Evolutionary conservation across 2,329 filamentous ascomycete genomes (phyloP).

Genomic region (Aspergillus sp.): DNA sequence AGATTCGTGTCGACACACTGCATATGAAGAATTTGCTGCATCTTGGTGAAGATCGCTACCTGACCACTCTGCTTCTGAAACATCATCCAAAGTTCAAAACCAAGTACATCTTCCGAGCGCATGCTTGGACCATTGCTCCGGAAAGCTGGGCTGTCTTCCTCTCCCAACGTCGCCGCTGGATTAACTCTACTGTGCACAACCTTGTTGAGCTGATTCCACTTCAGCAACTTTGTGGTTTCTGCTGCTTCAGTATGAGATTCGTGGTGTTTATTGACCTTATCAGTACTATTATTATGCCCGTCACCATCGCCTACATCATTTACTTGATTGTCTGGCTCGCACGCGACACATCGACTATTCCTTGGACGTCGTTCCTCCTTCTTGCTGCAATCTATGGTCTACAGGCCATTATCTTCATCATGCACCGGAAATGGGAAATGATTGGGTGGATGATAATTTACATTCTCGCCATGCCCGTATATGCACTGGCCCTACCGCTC

Average conservation of each 20-base stretch:
- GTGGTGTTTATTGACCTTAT: slow-evolving; percentile 92
- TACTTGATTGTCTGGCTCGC: slow-evolving; percentile 80
- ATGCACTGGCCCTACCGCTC: slow-evolving; percentile 83
- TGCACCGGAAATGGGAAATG: slow-evolving; percentile 98
- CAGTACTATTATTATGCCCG: slow-evolving; percentile 87
- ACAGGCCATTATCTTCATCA: slow-evolving; percentile 94
- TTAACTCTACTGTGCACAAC: slow-evolving; percentile 99
- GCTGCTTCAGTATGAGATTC: slow-evolving; percentile 99
- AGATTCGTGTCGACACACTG: slow-evolving; percentile 93
- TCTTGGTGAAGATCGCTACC: slow-evolving; percentile 93
- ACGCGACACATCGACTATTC: slow-evolving; percentile 63
- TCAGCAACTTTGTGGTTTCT: slow-evolving; percentile 95
- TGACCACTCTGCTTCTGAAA: slow-evolving; percentile 92
- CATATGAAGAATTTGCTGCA: slow-evolving; percentile 99
- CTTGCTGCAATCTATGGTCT: slow-evolving; percentile 96
- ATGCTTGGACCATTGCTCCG: slow-evolving; percentile 96
- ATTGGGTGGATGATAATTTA: slow-evolving; percentile 99
- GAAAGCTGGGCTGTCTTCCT: slow-evolving; percentile 93
- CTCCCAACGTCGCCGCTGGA: slow-evolving; percentile 98
- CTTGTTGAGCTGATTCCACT: slow-evolving; percentile 92
- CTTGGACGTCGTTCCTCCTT: slow-evolving; percentile 83
- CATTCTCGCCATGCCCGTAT: slow-evolving; percentile 84
- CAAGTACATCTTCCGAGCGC: slow-evolving; percentile 88
- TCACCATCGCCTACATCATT: slow-evolving; percentile 82
- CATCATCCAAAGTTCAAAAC: slow-evolving; percentile 94